phyloP scores from a whole-genome alignment of 371 early-diverging fungal genomes.

The Actinomortierella wolfii region DNA sequence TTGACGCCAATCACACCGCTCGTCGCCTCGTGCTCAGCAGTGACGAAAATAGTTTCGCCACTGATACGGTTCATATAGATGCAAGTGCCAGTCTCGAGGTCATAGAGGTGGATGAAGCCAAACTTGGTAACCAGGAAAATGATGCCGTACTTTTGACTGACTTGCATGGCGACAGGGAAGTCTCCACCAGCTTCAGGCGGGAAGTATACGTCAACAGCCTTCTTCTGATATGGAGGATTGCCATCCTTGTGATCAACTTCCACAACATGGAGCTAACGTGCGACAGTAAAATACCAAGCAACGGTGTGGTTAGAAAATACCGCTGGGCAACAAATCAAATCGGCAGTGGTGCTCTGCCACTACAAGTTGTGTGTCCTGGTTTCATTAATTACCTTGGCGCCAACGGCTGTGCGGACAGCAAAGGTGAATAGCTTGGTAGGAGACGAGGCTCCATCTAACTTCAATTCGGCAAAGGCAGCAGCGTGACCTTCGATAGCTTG shows the following conservation, averaged over 20 bases:
- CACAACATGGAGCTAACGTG: constrained; percentile 86
- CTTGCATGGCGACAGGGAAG: constrained; percentile 98
- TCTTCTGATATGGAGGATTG: constrained; percentile 89
- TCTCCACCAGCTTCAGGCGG: constrained; percentile 93
- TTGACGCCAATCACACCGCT: constrained; percentile 95
- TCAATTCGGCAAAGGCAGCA: constrained; percentile 92
- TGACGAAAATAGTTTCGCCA: constrained; percentile 96
- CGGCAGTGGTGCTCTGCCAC: too few relatives aligned
- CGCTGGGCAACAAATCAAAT: too few relatives aligned
- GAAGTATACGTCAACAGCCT: constrained; percentile 93
- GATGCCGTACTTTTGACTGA: constrained; percentile 88
- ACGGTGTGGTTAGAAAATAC: constrained; percentile 4
- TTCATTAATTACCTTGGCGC: constrained; percentile 74
- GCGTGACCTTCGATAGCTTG: constrained; percentile 98
- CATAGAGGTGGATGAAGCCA: constrained; percentile 97
- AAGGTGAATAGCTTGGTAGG: constrained; percentile 93
- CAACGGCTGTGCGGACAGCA: constrained; percentile 80
- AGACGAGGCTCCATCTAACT: constrained; percentile 73
- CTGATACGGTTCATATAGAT: constrained; percentile 97
- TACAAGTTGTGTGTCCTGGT: not conserved
- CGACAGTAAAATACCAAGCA: constrained; percentile 2
- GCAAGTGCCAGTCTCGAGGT: constrained; percentile 90
- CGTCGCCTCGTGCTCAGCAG: constrained; percentile 86
- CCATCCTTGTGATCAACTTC: constrained; percentile 96
- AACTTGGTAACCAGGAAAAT: constrained; percentile 95